Evolutionary conservation across 306 rosid species (phyloP), one percentile per base, ranked within the genome.

Genomic region (Vigna radiata): DNA sequence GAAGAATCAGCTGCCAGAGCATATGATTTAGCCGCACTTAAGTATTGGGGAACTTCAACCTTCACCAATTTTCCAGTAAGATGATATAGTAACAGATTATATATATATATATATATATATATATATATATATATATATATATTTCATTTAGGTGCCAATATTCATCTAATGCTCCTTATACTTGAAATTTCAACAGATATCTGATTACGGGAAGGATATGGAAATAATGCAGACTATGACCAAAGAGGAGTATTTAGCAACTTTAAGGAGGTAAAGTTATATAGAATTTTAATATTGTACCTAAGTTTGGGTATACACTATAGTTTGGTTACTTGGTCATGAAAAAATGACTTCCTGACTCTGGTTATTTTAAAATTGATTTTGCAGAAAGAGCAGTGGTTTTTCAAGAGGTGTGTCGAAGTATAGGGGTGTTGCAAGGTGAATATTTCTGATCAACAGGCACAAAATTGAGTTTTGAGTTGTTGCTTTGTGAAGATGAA

Each of bases 381-480:
- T 62, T 85, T 70, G 43, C 86, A 90, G 96, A 81, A 88, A 86
- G 76, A 93, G 98, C 85, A 91, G 97, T 83, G 98, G 98, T 47
- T 93, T 93, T 79, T 93, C 98, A 68, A 93, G 98, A 77, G 98
- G 98, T 14, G 96, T 93, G 66, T 93, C 96, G 2, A 93, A 90
- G 84, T 93, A 91, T 53, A 90, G 97, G 39, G 97, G 98, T 36
- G 97, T 93, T 39, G 98, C 97, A 88, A 91, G 97, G 97, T 90
- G 67, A 63, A 72, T 37, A n/a, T 3, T 49, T 18, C 16, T 73
- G 61, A 74, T 74, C 36, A 56, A 19, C 55, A 37, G 8, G 29
- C 37, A 39, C 25, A 65, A 13, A 29, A 75, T 68, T 54, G 3
- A 44, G 60, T 77, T 68, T 39, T 44, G 47, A 33, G 25, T 59